phyloP scores from a whole-genome alignment of 768 basidiomycete species.

The Pulveroboletus sp. region DNA sequence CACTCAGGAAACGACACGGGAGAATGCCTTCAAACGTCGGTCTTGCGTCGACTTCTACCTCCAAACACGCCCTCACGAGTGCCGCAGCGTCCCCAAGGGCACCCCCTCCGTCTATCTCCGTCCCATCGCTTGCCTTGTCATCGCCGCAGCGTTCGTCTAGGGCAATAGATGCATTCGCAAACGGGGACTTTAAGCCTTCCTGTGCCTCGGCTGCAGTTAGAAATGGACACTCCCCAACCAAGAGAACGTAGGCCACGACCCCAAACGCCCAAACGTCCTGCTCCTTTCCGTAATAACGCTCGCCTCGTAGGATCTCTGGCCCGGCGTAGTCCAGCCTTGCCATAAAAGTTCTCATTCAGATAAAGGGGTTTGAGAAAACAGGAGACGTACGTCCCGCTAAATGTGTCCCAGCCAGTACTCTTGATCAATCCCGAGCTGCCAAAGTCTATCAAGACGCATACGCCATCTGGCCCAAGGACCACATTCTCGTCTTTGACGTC shows the following conservation, averaged over 20 bases:
- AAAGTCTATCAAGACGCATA: conserved; percentile 93
- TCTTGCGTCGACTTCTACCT: conserved; percentile 68
- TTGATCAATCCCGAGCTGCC: conserved; percentile 86
- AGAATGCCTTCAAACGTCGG: conserved; percentile 85
- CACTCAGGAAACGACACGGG: conserved; percentile 75
- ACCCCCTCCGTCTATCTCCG: conserved; percentile 80
- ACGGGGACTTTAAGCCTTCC: conserved; percentile 71
- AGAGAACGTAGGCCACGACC: conserved; percentile 92
- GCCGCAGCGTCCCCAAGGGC: conserved; percentile 79
- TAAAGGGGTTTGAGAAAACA: not conserved
- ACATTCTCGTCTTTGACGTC: conserved; percentile 99
- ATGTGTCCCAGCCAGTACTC: conserved; percentile 85
- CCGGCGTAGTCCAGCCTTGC: conserved; percentile 87
- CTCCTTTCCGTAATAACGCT: conserved; percentile 92
- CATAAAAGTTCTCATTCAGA: conserved; percentile 9
- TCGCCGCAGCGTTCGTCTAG: conserved; percentile 79
- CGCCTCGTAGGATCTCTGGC: conserved; percentile 93
- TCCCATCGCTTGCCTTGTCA: conserved; percentile 65
- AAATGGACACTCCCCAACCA: conserved; percentile 90
- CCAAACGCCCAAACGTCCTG: conserved; percentile 99
- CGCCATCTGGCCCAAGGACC: conserved; percentile 72
- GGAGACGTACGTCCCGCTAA: conserved; percentile 81
- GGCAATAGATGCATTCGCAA: conserved; percentile 69
- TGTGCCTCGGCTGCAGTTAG: conserved; percentile 88
- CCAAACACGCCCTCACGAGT: conserved; percentile 79